Conservation (phyloP, 208 protist species). For the Crithidia mellificae region DNA sequence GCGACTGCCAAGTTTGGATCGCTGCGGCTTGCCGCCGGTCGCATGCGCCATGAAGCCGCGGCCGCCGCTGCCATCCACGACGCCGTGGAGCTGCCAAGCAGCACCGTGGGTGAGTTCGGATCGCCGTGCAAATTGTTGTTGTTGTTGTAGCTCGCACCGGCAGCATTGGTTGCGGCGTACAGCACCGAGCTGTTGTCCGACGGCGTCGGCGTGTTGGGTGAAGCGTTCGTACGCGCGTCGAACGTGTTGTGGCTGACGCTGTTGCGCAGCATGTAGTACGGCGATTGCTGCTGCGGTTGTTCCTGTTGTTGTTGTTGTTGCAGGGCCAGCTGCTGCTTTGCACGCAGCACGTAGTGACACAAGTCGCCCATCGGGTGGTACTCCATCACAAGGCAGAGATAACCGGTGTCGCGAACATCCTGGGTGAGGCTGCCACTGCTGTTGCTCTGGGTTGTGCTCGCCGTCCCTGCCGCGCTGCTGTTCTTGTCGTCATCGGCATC, state of each 20-base stretch:
- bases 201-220: constrained; percentile 6
- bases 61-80: constrained; percentile 15
- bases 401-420: constrained; percentile 41
- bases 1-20: background rate
- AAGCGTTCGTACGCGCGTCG: background rate
- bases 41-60: constrained; percentile 21
- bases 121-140: background rate
- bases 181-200: constrained; percentile 4
- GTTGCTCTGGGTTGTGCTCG: constrained; percentile 25
- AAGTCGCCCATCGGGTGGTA: constrained; percentile 84
- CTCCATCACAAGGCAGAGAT: constrained; percentile 83
- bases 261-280: background rate
- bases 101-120: constrained; percentile 9
- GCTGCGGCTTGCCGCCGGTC: constrained; percentile 1
- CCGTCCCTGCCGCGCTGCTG: constrained; percentile 10
- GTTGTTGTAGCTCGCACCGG: background rate
- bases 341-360: constrained; percentile 60
- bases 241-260: background rate
- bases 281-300: background rate
- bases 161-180: background rate
- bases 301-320: constrained; percentile 19
- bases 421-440: constrained; percentile 18
- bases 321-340: constrained; percentile 28
- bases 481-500: background rate
- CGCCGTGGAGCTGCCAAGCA: constrained; percentile 5